phyloP scores from a whole-genome alignment of 1,139 yeast genomes.

The Kurtzmaniella quercitrusa region DNA sequence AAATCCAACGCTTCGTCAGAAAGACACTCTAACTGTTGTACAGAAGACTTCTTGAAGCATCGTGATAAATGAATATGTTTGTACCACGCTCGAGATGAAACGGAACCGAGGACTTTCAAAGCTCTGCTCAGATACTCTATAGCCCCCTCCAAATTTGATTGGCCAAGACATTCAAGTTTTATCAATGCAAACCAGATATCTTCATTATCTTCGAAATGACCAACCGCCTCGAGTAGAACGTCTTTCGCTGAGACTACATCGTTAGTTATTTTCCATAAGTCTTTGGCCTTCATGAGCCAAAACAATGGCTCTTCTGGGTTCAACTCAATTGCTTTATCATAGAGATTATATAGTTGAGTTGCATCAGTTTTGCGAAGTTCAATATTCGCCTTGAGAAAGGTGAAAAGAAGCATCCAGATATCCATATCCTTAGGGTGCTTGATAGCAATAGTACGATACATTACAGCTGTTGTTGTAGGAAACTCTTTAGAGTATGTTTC shows the following conservation, averaged over 20 bases:
- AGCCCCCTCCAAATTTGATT: neutral
- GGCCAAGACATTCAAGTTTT: constrained; percentile 48
- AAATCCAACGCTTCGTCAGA: constrained; percentile 38
- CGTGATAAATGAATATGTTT: constrained; percentile 50
- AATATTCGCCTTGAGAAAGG: constrained; percentile 33
- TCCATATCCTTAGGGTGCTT: constrained; percentile 45
- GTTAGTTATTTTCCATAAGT: constrained; percentile 47
- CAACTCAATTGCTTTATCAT: constrained; percentile 45
- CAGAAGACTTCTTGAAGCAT: constrained; percentile 15
- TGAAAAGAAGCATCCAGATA: constrained; percentile 54
- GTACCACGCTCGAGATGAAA: constrained; percentile 54
- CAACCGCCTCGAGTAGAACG: constrained; percentile 47
- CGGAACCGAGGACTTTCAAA: constrained; percentile 25
- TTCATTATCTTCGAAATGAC: constrained; percentile 38
- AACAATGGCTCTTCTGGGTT: constrained; percentile 50
- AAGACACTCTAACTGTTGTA: constrained; percentile 27
- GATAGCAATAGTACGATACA: constrained; percentile 45
- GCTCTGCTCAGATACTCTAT: neutral
- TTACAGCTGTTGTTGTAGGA: constrained; percentile 36
- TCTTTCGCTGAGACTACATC: constrained; percentile 51
- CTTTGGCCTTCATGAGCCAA: constrained; percentile 63
- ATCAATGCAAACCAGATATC: constrained; percentile 69
- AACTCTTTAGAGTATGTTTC: constrained; percentile 21
- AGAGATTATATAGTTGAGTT: constrained; percentile 37
- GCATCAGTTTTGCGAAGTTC: constrained; percentile 11